phyloP scores from a whole-genome alignment of 2,329 filamentous ascomycete species.

The Blastomyces silverae region DNA sequence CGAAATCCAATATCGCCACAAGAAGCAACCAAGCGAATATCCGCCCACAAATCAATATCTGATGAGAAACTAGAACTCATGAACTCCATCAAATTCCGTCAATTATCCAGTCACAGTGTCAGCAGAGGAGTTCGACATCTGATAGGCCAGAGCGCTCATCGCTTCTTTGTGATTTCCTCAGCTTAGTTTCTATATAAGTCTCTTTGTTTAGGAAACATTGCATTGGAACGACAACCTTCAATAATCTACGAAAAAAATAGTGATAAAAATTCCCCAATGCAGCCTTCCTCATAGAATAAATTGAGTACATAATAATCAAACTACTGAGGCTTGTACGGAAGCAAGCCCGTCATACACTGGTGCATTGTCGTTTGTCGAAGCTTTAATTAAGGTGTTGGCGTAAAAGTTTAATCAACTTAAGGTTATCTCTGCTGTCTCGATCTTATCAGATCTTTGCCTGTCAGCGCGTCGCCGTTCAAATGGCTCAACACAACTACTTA shows the following conservation, averaged over 20 bases:
- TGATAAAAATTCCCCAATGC: background rate
- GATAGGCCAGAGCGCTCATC: no score
- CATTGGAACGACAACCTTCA: background rate
- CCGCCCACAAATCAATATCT: no score
- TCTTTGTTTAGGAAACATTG: background rate
- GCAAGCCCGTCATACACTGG: background rate
- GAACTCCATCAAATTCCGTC: background rate
- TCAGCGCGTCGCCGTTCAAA: no score
- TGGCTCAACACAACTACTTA: no score
- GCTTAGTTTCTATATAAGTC: no score
- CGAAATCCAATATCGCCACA: no score
- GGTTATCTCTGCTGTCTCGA: background rate
- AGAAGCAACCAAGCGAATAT: no score
- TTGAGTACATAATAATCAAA: background rate
- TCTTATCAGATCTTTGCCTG: constrained; percentile 8
- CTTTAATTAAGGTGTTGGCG: background rate
- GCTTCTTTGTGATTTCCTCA: no score
- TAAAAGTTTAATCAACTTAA: constrained; percentile 6
- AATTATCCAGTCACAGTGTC: background rate
- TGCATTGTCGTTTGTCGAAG: background rate
- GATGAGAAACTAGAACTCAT: background rate
- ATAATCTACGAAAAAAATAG: background rate
- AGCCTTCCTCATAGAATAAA: background rate
- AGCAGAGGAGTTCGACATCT: background rate
- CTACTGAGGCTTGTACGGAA: background rate